Percentiles rank a stretch among this genome's conserved stretches.
phyloP scores from a whole-genome alignment of 2,329 filamentous ascomycete species.

The Diaporthe sp. region DNA sequence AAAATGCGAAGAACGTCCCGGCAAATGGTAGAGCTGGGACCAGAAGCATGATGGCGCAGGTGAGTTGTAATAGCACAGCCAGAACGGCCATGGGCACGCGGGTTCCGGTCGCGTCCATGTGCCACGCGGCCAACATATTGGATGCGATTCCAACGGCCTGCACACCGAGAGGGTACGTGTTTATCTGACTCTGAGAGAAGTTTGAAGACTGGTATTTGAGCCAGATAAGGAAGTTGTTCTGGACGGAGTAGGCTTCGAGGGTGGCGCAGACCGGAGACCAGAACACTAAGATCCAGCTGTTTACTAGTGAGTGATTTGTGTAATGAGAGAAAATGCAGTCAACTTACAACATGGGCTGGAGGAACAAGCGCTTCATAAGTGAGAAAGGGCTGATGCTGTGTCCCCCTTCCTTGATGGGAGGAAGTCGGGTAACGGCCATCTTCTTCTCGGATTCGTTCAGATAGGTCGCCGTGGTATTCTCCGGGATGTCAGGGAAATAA shows the following conservation, averaged over 20 bases:
- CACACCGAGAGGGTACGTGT: constrained; percentile 53
- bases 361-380: constrained; percentile 47
- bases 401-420: constrained; percentile 49
- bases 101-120: constrained; percentile 51
- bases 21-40: constrained; percentile 48
- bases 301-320: background rate
- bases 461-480: constrained; percentile 55
- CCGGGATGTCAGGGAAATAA: constrained; percentile 58
- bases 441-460: constrained; percentile 47
- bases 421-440: constrained; percentile 48
- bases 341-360: constrained; percentile 45
- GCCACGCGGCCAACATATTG: constrained; percentile 51
- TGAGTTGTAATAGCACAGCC: constrained; percentile 49
- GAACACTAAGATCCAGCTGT: constrained; percentile 52
- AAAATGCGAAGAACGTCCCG: constrained; percentile 53
- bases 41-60: constrained; percentile 50
- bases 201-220: constrained; percentile 42
- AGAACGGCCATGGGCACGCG: constrained; percentile 53
- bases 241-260: constrained; percentile 49
- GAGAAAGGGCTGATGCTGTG: constrained; percentile 51
- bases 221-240: constrained; percentile 46
- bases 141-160: constrained; percentile 54
- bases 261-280: constrained; percentile 54
- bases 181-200: constrained; percentile 48
- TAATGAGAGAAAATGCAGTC: background rate